These are phyloP conservation scores for Colletotrichum theobromicola DNA, from an alignment of 2,329 filamentous ascomycete genomes.

Conservation along the genomic window DNA sequence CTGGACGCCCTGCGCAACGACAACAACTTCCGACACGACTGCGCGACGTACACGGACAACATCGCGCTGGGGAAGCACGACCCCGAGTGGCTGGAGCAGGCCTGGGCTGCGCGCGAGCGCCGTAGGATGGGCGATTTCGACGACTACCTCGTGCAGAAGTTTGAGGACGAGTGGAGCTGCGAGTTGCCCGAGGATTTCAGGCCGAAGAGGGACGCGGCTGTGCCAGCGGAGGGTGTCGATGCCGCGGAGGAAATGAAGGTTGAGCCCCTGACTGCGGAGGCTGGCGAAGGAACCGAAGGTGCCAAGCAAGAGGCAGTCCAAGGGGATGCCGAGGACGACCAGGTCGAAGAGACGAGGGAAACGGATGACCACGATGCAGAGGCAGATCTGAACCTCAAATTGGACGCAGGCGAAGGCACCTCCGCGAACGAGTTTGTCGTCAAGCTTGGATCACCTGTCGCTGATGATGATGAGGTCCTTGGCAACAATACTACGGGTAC, in stretches of 20 bases:
- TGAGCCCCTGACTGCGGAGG: neutral
- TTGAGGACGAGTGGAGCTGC: slow-evolving; percentile 54
- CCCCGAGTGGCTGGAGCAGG: slow-evolving; percentile 56
- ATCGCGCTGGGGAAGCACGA: slow-evolving; percentile 55
- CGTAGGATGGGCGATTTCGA: slow-evolving; percentile 56
- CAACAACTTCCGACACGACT: slow-evolving; percentile 55
- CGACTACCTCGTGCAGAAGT: slow-evolving; percentile 47
- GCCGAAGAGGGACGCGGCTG: neutral
- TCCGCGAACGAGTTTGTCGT: neutral
- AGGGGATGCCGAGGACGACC: neutral
- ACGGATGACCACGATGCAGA: neutral
- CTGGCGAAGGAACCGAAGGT: neutral
- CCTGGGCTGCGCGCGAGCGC: slow-evolving; percentile 55
- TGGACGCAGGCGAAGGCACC: neutral
- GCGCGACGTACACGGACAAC: slow-evolving; percentile 51
- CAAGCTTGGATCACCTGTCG: neutral
- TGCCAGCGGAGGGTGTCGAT: neutral
- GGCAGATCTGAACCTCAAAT: neutral
- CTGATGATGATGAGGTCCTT: neutral
- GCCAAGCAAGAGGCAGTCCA: neutral
- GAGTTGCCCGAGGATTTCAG: slow-evolving; percentile 35
- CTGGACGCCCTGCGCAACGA: slow-evolving; percentile 49
- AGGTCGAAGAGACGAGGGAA: neutral
- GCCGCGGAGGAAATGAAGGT: neutral
- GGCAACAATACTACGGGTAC: neutral